Base-by-base conservation (phyloP, 768 basidiomycete genomes). In the Pleurotus tuoliensis region DNA sequence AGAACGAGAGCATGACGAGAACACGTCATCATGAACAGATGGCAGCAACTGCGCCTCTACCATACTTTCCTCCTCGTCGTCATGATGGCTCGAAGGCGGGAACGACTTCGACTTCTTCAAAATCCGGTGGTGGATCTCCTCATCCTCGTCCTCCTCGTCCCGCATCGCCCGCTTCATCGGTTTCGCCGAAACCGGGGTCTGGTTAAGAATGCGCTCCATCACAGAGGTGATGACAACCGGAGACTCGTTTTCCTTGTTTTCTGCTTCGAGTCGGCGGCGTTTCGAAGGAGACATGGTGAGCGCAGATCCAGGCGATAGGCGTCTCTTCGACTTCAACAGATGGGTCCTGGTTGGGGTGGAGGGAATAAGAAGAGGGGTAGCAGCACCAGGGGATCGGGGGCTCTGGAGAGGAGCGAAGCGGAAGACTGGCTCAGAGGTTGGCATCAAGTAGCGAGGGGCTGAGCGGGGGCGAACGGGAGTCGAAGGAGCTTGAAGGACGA, bases 211-310 rank as follows among this genome's bases (percentile, higher is more conserved):
- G 27, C 79, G 76, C 56, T 86, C 83, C 27, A 71, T 59, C 18
- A 80, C 72, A 38, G 79, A 71, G 1, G 72, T 56, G 47, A 71
- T 66, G 25, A 63, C 56, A 24, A 63, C 56, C 34, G 82, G 83
- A 0, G 79, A 79, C 30, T 67, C 57, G 62, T 90, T 90, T 65
- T 90, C 88, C 69, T 90, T 89, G 66, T 86, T 69, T 0, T 63
- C 65, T 5, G 62, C 61, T 13, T 64, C 67, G 25, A 68, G 51
- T 59, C 71, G 67, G 51, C 74, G 71, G 57, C 76, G 76, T 59
- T 73, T 75, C 18, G 71, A 66, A 18, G 75, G 40, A 27, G 47
- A 48, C 30, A 30, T 27, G 12, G 39, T 73, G 27, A 67, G 61
- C 16, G 55, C 59, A 51, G 63, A 64, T 43, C 58, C 63, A 18